Evolutionary conservation across 1,139 yeast species (phyloP).

Genomic region (Zygoascus meyerae): DNA sequence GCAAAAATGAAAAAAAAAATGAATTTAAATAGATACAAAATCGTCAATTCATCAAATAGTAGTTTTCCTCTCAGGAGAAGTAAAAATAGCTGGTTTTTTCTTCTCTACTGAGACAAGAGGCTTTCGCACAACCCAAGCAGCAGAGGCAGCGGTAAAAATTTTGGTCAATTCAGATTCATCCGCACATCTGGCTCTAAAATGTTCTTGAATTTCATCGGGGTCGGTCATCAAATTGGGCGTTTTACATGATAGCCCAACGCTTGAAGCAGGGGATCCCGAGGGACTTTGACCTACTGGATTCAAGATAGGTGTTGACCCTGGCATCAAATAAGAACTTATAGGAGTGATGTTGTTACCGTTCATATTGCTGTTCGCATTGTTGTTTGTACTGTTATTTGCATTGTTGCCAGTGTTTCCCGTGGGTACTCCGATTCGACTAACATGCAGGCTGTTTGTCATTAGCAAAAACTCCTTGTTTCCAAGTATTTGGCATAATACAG

Average conservation of each 20-base stretch:
- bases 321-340: background rate
- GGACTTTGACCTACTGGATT: conserved; percentile 7
- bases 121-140: background rate
- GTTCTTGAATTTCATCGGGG: conserved; percentile 7
- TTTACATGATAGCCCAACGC: conserved; percentile 34
- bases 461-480: conserved; percentile 75
- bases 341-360: conserved; percentile 5
- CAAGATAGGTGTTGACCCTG: conserved; percentile 1
- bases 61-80: background rate
- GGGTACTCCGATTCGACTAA: conserved; percentile 25
- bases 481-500: conserved; percentile 80
- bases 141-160: conserved; percentile 1
- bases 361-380: background rate
- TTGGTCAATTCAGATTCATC: conserved; percentile 4
- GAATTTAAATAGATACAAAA: background rate
- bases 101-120: background rate
- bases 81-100: background rate
- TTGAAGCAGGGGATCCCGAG: conserved; percentile 3
- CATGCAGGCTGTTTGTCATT: conserved; percentile 34
- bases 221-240: conserved; percentile 5
- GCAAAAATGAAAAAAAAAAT: background rate
- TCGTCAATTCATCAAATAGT: background rate
- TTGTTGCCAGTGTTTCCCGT: background rate
- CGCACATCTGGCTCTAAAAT: background rate
- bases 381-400: background rate